These are phyloP conservation scores for Naganishia friedmannii DNA, from an alignment of 768 basidiomycete species.

Conservation along the genomic window DNA sequence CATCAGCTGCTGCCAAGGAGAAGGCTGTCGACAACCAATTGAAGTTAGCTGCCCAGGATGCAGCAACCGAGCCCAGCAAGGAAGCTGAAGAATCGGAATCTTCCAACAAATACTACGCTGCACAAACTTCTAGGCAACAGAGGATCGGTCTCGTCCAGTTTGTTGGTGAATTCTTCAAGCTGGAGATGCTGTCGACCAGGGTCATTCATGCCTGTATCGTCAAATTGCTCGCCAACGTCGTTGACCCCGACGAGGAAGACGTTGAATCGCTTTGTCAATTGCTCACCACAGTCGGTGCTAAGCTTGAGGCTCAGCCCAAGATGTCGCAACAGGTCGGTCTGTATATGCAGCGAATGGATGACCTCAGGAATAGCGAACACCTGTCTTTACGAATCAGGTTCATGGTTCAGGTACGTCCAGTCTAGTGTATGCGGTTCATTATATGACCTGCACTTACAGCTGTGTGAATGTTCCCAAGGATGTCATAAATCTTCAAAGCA, in stretches of 20 bases:
- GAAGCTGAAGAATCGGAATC: slow-evolving; percentile 71
- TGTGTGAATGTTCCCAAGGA: no score
- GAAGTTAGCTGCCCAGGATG: slow-evolving; percentile 54
- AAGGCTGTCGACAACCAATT: slow-evolving; percentile 76
- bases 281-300: slow-evolving; percentile 77
- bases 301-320: slow-evolving; percentile 75
- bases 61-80: slow-evolving; percentile 59
- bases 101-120: slow-evolving; percentile 78
- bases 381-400: slow-evolving; percentile 84
- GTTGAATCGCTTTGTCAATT: slow-evolving; percentile 94
- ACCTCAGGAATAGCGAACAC: slow-evolving; percentile 68
- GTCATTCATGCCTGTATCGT: slow-evolving; percentile 99
- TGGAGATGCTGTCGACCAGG: slow-evolving; percentile 92
- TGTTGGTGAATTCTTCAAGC: slow-evolving; percentile 95
- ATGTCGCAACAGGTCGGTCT: slow-evolving; percentile 68
- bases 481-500: slow-evolving; percentile 78
- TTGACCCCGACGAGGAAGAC: slow-evolving; percentile 95
- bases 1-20: no score
- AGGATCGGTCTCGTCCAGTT: slow-evolving; percentile 96
- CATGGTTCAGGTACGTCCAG: slow-evolving; percentile 85
- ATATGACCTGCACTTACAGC: no score
- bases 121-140: slow-evolving; percentile 89
- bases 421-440: no score
- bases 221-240: slow-evolving; percentile 86
- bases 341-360: slow-evolving; percentile 86